Base-by-base conservation (phyloP, 768 basidiomycete species). In the Mycena crocata region DNA sequence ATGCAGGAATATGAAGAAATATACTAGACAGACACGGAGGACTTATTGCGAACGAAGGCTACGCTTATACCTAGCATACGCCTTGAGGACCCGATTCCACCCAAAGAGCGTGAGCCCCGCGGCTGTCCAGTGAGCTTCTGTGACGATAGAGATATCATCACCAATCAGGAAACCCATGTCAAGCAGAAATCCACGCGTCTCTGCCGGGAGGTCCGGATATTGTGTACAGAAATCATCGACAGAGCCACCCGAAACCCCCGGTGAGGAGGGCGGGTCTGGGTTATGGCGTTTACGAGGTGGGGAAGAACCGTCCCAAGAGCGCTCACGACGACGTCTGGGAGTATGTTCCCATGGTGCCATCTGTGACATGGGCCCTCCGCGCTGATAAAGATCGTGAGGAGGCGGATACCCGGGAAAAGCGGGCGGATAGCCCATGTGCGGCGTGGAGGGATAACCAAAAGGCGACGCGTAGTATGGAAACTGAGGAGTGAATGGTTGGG, bases 151-250 rank as follows among this genome's bases (percentile, higher is more conserved):
- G 17, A 42, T 17, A 21, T 42, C 40, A 5, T 42, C 40, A 8
- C 40, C 40, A 42, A 42, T 42, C 17, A 17, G 17, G 17, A 42
- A 42, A 19, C 59, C 66, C n/a, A 69, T 49, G 26, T 46, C 42
- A 35, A 26, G 49, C n/a, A 69, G 58, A 24, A 50, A 50, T 21
- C 9, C 5, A 14, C 42, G 23, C 19, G 24, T 37, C 32, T 62
- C 35, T 19, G 21, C 37, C 24, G 58, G 37, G 17, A 66, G 49
- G 24, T 39, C 37, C 28, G 50, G 54, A 56, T 54, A 32, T 50
- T 32, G 19, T 9, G 8, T 4, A 28, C 19, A 21, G 21, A 35
- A 61, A 9, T 54, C 57, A 32, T 50, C 32, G 32, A 65, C 14
- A 14, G 55, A 52, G 21, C 50, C 50, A 5, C 50, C 50, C 31